phyloP scores from a whole-genome alignment of 2,329 filamentous ascomycete genomes.

The Fusarium veterinarium region DNA sequence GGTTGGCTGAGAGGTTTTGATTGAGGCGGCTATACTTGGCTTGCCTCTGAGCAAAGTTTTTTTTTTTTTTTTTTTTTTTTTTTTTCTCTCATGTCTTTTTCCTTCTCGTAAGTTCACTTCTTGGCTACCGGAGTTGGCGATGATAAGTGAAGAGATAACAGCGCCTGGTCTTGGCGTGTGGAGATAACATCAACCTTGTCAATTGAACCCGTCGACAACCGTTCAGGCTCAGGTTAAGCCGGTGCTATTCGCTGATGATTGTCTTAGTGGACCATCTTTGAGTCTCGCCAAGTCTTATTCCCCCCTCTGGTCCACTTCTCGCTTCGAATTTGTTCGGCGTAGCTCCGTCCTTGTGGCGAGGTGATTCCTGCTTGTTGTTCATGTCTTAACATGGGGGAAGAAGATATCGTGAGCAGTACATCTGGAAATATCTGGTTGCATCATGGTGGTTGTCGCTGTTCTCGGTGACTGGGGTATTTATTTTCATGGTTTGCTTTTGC shows the following conservation, averaged over 20 bases:
- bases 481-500: conserved; percentile 4
- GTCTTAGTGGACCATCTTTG: not conserved
- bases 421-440: conserved; percentile 23
- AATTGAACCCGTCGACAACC: conserved; percentile 7
- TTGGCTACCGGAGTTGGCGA: conserved; percentile 22
- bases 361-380: conserved; percentile 1
- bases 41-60: conserved; percentile 8
- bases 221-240: not conserved
- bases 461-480: not conserved
- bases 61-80: not conserved
- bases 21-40: conserved; percentile 17
- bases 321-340: conserved; percentile 16
- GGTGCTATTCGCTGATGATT: conserved; percentile 11
- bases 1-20: conserved; percentile 10
- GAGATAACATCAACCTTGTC: conserved; percentile 26
- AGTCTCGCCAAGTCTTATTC: conserved; percentile 5
- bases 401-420: conserved; percentile 24
- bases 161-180: not conserved
- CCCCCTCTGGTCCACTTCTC: conserved; percentile 6
- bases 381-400: conserved; percentile 9
- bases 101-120: not conserved
- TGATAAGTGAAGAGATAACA: not conserved
- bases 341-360: conserved; percentile 31
- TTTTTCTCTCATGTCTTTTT: not conserved
- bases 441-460: conserved; percentile 30